Evolutionary conservation across 257 asterid genomes (phyloP), one percentile per base, ranked within the genome.

Genomic region (Solanum pinnatisectum): DNA sequence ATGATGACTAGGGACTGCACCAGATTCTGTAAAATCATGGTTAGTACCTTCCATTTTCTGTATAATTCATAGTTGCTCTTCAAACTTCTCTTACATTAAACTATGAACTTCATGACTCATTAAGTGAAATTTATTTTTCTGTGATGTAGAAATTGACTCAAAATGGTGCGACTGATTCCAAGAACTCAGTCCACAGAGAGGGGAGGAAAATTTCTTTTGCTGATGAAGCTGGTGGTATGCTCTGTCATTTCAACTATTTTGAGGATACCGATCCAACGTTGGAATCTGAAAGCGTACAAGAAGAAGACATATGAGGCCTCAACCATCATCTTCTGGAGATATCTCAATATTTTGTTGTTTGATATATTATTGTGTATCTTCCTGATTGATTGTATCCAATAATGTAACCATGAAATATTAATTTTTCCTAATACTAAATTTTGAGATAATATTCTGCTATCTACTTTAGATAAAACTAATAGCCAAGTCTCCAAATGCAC

Each of bases 11-110:
- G 99, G 91, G 98, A 96, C 91, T 96, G 98, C 96, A 95, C 90
- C 90, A 96, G 99, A 27, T 95, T 97, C 88, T 97, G 99, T 87
- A 97, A 94, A 90, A 93, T 97, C 92, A 97, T 95, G 98, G 99
- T 95, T 67, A 72, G 95, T 93, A 32, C 86, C 87, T 88, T 35
- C 13, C n/a, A 40, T 56, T 23, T 30, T 35, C 30, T 73, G 22
- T n/a, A 67, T 68, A 8, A 1, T 84, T 85, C 42, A 18, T 67
- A 84, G 25, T 40, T 67, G 81, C 67, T 87, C 35, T 4, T 85
- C 81, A 36, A 71, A 84, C 85, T 56, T 56, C 30, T 84, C 27
- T 15, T 32, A 63, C 46, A 22, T 84, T 46, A 74, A 65, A 46
- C 32, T 49, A 30, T 82, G 70, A 56, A 49, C 27, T 11, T 42